Conservation (phyloP, 805 yeast species). For the Lipomyces mesembrius region DNA sequence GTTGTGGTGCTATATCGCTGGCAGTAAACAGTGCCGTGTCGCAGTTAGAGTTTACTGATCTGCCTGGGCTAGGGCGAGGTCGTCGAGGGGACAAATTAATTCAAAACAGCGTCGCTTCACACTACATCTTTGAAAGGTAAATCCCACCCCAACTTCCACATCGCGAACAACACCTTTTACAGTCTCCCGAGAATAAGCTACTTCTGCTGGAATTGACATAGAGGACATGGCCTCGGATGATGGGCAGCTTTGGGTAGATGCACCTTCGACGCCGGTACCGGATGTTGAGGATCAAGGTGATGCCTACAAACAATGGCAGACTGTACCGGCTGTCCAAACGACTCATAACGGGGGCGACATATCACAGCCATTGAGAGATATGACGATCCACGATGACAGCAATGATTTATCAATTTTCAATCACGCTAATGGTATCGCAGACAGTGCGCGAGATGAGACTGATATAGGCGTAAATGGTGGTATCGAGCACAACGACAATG, state of each 20-base stretch:
- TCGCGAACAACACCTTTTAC: not conserved
- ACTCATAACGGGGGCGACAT: not conserved
- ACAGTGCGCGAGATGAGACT: not conserved
- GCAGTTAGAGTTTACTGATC: too few relatives aligned
- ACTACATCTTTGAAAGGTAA: too few relatives aligned
- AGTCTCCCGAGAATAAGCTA: not conserved
- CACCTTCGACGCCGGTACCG: slow-evolving; percentile 4
- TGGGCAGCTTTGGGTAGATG: slow-evolving; percentile 20
- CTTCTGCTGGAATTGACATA: not conserved
- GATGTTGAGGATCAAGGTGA: not conserved
- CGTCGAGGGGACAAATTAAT: not conserved
- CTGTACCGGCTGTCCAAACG: not conserved
- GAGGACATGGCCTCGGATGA: slow-evolving; percentile 11
- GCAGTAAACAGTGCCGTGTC: too few relatives aligned
- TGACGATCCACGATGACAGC: not conserved
- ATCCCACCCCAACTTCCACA: not conserved
- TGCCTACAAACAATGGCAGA: not conserved
- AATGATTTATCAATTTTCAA: not conserved
- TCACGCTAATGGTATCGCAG: not conserved
- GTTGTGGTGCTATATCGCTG: too few relatives aligned
- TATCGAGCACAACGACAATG: not conserved
- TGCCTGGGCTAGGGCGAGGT: not conserved
- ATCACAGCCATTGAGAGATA: not conserved
- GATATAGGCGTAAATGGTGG: slow-evolving; percentile 5
- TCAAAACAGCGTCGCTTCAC: too few relatives aligned